Percentiles rank a stretch among this genome's conserved stretches.
Evolutionary conservation across 768 basidiomycete species (phyloP).

Genomic region (Lactifluus echinatus): DNA sequence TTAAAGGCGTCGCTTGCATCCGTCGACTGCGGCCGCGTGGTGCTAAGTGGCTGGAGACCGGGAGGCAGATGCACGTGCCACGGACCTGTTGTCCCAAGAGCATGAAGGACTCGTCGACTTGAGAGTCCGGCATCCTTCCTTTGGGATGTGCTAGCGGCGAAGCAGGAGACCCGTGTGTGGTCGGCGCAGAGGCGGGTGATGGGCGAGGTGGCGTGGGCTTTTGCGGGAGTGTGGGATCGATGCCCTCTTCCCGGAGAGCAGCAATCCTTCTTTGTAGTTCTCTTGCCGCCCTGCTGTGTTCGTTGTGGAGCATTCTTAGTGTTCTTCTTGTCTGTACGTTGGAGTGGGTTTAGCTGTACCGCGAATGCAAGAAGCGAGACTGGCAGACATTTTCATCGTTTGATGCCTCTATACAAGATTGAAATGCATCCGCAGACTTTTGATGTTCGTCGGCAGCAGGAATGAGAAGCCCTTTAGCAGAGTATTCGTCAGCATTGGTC

Average conservation of each 20-base stretch:
- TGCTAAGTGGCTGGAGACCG: slow-evolving; percentile 1
- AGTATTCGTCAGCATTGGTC: slow-evolving; percentile 68
- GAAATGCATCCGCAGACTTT: slow-evolving; percentile 70
- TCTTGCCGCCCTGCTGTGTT: slow-evolving; percentile 61
- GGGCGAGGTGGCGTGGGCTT: slow-evolving; percentile 33
- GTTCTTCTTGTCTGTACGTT: slow-evolving; percentile 62
- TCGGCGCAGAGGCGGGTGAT: slow-evolving; percentile 20
- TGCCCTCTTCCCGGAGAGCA: slow-evolving; percentile 65
- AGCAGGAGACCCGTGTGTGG: slow-evolving; percentile 28
- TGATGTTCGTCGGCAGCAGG: slow-evolving; percentile 65
- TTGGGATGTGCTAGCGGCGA: slow-evolving; percentile 37
- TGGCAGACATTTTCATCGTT: slow-evolving; percentile 55
- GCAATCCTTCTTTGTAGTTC: slow-evolving; percentile 66
- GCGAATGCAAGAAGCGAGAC: slow-evolving; percentile 3
- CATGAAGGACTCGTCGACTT: slow-evolving; percentile 85
- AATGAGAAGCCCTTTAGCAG: slow-evolving; percentile 57
- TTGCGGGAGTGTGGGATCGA: slow-evolving; percentile 68
- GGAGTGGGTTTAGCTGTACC: neutral
- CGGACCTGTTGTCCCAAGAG: slow-evolving; percentile 70
- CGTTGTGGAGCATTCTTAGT: slow-evolving; percentile 62
- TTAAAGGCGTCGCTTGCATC: slow-evolving; percentile 85
- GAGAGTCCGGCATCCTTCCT: slow-evolving; percentile 41
- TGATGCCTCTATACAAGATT: slow-evolving; percentile 63
- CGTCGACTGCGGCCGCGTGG: slow-evolving; percentile 13
- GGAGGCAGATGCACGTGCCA: slow-evolving; percentile 15